Evolutionary conservation across 495 filamentous ascomycete genomes (phyloP), one percentile per base, ranked within the genome.

Genomic region (Neurospora intermedia): DNA sequence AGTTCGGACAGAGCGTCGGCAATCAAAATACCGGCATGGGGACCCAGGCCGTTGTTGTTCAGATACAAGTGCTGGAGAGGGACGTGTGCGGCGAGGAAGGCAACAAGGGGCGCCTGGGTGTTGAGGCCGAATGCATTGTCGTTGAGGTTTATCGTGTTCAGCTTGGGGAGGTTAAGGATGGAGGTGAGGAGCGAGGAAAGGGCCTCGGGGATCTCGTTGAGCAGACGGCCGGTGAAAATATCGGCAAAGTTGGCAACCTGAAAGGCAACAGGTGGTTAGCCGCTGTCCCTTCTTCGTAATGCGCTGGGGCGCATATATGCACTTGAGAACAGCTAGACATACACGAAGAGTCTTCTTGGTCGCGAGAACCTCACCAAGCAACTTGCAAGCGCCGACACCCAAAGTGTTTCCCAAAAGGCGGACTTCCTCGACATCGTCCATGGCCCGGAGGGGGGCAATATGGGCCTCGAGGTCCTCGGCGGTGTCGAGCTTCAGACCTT

Each of bases 111-210:
- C 40, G 90, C 91, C 78, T 92, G 90, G 15, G 93, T 96, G 81
- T 97, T 97, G 69, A 97, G 89, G 71, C 96, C 96, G 78, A 99
- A 99, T 59, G 96, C 96, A 82, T 99, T 99, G 83, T 99, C 96
- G 80, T 94, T 96, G 15, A 99, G 89, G 83, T 98, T 94, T 81
- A 99, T 88, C 41, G 94, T 97, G 79, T 94, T 92, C 16, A 98
- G 89, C 42, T 91, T 88, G 0, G 91, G 88, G 69, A 96, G 89
- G 71, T 92, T 89, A 66, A 98, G 88, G 54, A 98, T 91, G 5
- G 96, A 89, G 27, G 90, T 93, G 15, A 98, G 90, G 43, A 99
- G 91, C 59, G 89, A 89, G 15, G 90, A 90, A 43, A 98, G 89
- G 3, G 96, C 95, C 71, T 90, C 90, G 66, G 96, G 96, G 76